These are phyloP conservation scores for Yamadazyma nakazawae DNA, from an alignment of 805 yeast genomes.

Conservation along the genomic window DNA sequence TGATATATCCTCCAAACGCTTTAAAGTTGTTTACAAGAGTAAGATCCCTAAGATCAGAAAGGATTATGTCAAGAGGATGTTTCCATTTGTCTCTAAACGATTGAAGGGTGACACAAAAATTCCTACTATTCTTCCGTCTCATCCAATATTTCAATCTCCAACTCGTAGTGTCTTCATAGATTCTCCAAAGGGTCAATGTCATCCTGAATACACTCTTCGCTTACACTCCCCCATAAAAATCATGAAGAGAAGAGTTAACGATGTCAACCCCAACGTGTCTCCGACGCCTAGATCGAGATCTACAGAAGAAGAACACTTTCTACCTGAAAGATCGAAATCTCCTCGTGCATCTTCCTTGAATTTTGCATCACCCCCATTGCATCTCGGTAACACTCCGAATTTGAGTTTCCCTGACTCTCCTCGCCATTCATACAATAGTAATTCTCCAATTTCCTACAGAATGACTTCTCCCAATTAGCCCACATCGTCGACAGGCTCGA, in stretches of 20 bases:
- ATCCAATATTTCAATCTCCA: conserved; percentile 31
- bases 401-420: conserved; percentile 6
- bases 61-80: not conserved
- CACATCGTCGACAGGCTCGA: conserved; percentile 30
- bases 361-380: conserved; percentile 5
- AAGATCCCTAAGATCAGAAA: conserved; percentile 1
- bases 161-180: conserved; percentile 3
- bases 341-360: conserved; percentile 7
- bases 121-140: conserved; percentile 28
- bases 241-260: conserved; percentile 1
- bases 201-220: conserved; percentile 4
- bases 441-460: conserved; percentile 12
- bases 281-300: conserved; percentile 11
- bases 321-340: not conserved
- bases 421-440: conserved; percentile 2
- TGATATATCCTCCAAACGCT: not conserved
- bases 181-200: not conserved
- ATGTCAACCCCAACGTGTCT: conserved; percentile 1
- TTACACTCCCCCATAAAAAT: conserved; percentile 5
- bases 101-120: conserved; percentile 13
- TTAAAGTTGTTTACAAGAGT: not conserved
- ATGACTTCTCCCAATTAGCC: conserved; percentile 34
- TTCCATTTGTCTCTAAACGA: not conserved
- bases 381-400: conserved; percentile 9
- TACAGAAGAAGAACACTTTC: not conserved